A percentile compares a stretch with the other conserved stretches of the same genome.
Evolutionary conservation across 2,329 filamentous ascomycete genomes (phyloP).

Genomic region (Colletotrichum theobromicola): DNA sequence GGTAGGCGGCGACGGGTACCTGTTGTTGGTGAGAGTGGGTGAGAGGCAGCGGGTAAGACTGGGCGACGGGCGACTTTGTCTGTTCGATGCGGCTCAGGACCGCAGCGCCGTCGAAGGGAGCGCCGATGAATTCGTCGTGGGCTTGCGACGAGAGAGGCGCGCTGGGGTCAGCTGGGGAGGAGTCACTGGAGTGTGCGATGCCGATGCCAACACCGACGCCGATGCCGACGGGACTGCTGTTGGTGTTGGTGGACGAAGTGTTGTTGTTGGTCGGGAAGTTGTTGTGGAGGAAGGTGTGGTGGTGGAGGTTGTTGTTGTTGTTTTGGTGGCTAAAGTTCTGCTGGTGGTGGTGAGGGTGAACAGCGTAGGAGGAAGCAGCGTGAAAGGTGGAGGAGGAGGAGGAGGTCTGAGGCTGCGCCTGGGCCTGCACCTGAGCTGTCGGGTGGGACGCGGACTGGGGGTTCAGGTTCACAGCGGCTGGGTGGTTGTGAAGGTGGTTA

Average conservation of each 20-base stretch:
- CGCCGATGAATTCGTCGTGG: slow-evolving; percentile 67
- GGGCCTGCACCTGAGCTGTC: slow-evolving; percentile 13
- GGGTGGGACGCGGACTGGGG: slow-evolving; percentile 19
- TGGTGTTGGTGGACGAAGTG: slow-evolving; percentile 20
- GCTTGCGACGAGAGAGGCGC: slow-evolving; percentile 34
- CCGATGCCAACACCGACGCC: slow-evolving; percentile 16
- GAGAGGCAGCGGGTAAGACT: slow-evolving; percentile 20
- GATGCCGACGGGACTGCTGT: slow-evolving; percentile 25
- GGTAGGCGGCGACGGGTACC: slow-evolving; percentile 28
- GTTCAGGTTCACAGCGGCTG: slow-evolving; percentile 13
- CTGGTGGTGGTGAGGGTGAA: slow-evolving; percentile 75
- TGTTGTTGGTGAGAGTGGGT: slow-evolving; percentile 19
- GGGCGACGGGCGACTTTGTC: slow-evolving; percentile 42
- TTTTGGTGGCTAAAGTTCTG: slow-evolving; percentile 10
- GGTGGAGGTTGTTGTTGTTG: not conserved
- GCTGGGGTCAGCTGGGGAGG: slow-evolving; percentile 36
- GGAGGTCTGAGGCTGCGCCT: slow-evolving; percentile 25
- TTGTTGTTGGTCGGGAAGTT: slow-evolving; percentile 9
- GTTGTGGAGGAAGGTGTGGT: not conserved
- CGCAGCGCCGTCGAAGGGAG: slow-evolving; percentile 68
- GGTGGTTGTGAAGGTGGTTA: slow-evolving; percentile 1
- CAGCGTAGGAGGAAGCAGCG: slow-evolving; percentile 65
- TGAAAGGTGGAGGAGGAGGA: slow-evolving; percentile 32
- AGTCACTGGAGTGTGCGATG: slow-evolving; percentile 26
- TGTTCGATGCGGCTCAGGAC: slow-evolving; percentile 67